phyloP scores from a whole-genome alignment of 1,139 yeast species.

The Diutina sp. region DNA sequence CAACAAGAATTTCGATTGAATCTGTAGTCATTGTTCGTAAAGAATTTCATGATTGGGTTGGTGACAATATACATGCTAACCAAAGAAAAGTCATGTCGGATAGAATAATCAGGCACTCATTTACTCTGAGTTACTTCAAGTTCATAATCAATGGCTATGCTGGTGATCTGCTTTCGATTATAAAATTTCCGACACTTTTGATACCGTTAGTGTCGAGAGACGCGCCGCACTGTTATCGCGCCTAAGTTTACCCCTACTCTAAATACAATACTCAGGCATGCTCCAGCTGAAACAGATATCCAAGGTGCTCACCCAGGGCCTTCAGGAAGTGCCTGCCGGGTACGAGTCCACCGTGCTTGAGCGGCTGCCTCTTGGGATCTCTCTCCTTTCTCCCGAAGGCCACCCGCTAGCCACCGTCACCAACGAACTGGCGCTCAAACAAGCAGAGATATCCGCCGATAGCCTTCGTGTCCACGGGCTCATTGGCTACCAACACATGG shows the following conservation, averaged over 20 bases:
- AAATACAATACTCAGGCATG: slow-evolving; percentile 15
- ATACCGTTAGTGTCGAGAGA: background rate
- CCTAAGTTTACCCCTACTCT: background rate
- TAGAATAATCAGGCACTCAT: no score
- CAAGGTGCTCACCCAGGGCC: slow-evolving; percentile 27
- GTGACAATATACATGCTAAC: no score
- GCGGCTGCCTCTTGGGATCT: slow-evolving; percentile 21
- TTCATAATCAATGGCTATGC: no score
- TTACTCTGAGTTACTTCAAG: no score
- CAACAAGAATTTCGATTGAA: no score
- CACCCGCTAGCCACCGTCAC: slow-evolving; percentile 27
- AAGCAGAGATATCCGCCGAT: slow-evolving; percentile 13
- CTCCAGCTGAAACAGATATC: slow-evolving; percentile 35
- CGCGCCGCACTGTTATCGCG: background rate
- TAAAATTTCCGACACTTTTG: background rate
- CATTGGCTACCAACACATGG: slow-evolving; percentile 26
- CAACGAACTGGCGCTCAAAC: slow-evolving; percentile 7
- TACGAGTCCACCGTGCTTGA: background rate
- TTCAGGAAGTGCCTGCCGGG: slow-evolving; percentile 8
- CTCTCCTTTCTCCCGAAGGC: slow-evolving; percentile 30
- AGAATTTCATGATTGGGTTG: no score
- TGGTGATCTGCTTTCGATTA: no score
- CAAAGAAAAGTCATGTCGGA: no score
- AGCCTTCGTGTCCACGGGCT: slow-evolving; percentile 33
- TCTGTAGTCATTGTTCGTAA: no score